Evolutionary conservation across 2,329 filamentous ascomycete species (phyloP).

Genomic region (Paracamarosporium sp.): DNA sequence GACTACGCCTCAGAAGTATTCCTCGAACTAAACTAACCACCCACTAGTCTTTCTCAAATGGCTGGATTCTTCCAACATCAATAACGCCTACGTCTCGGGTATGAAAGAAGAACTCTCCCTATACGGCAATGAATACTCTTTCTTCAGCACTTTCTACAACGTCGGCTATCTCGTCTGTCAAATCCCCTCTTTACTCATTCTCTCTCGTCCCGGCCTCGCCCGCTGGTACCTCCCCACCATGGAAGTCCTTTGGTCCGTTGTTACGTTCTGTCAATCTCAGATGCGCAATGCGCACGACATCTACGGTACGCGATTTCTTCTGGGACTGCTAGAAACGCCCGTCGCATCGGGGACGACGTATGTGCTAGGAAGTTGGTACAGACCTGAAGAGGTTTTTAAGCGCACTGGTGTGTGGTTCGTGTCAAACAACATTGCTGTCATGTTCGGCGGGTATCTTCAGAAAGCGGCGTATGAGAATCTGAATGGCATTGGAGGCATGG

Average conservation of each 20-base stretch:
- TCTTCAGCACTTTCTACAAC: conserved; percentile 55
- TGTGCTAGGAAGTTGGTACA: conserved; percentile 51
- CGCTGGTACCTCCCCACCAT: conserved; percentile 47
- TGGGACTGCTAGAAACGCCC: conserved; percentile 45
- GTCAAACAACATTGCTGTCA: conserved; percentile 59
- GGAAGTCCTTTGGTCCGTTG: conserved; percentile 50
- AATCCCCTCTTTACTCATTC: conserved; percentile 45
- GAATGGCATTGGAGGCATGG: conserved; percentile 56
- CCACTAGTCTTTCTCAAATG: conserved; percentile 46
- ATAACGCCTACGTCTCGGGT: conserved; percentile 55
- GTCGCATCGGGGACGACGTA: conserved; percentile 47
- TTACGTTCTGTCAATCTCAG: conserved; percentile 48
- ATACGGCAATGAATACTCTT: conserved; percentile 65
- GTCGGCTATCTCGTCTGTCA: conserved; percentile 49
- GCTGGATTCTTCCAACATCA: conserved; percentile 46
- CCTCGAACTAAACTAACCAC: conserved; percentile 2
- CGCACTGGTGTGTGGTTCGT: conserved; percentile 63
- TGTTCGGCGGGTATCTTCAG: conserved; percentile 66
- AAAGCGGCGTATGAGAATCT: conserved; percentile 61
- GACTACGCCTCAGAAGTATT: not conserved
- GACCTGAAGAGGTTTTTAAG: conserved; percentile 58
- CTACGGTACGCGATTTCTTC: conserved; percentile 49
- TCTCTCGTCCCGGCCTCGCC: conserved; percentile 46
- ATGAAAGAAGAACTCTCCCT: conserved; percentile 41
- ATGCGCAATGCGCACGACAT: conserved; percentile 48